phyloP scores from a whole-genome alignment of 2,329 filamentous ascomycete genomes.

The Stagonosporopsis cucurbitacearum region DNA sequence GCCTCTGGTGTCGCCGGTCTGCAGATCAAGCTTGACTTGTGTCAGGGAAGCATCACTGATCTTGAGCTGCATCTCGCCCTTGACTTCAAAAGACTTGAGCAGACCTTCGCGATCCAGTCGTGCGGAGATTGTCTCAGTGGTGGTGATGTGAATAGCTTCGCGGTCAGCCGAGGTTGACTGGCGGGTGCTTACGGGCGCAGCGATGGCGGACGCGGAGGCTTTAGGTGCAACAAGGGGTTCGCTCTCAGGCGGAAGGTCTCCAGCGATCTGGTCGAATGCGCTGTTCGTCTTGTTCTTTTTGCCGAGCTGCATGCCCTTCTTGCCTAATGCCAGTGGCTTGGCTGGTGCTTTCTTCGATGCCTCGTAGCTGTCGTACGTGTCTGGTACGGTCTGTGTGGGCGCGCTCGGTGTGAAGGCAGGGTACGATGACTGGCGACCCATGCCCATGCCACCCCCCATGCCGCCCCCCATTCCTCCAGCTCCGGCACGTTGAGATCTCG shows the following conservation, averaged over 20 bases:
- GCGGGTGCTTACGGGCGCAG: constrained; percentile 62
- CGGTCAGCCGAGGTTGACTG: constrained; percentile 74
- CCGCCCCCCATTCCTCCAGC: constrained; percentile 41
- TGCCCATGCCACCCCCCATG: constrained; percentile 42
- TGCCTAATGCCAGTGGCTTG: constrained; percentile 80
- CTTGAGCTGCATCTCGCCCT: constrained; percentile 88
- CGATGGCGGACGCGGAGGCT: constrained; percentile 57
- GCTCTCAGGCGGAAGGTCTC: constrained; percentile 85
- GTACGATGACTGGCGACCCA: constrained; percentile 78
- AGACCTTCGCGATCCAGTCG: constrained; percentile 87
- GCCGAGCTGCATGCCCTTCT: constrained; percentile 98
- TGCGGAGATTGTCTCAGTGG: constrained; percentile 89
- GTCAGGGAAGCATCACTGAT: constrained; percentile 88
- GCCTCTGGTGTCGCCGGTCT: constrained; percentile 77
- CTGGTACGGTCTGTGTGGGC: constrained; percentile 70
- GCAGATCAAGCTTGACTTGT: constrained; percentile 86
- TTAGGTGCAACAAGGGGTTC: constrained; percentile 75
- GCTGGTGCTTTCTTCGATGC: constrained; percentile 93
- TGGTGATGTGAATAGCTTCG: constrained; percentile 85
- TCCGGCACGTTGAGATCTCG: constrained; percentile 69
- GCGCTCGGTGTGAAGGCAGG: constrained; percentile 85
- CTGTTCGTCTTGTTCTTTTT: constrained; percentile 98
- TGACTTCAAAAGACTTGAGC: constrained; percentile 85
- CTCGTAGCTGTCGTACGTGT: constrained; percentile 92
- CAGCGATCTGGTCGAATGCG: constrained; percentile 94